phyloP scores from a whole-genome alignment of 2,329 filamentous ascomycete genomes.

The Ophiognomonia clavigignenti-juglandacearum region DNA sequence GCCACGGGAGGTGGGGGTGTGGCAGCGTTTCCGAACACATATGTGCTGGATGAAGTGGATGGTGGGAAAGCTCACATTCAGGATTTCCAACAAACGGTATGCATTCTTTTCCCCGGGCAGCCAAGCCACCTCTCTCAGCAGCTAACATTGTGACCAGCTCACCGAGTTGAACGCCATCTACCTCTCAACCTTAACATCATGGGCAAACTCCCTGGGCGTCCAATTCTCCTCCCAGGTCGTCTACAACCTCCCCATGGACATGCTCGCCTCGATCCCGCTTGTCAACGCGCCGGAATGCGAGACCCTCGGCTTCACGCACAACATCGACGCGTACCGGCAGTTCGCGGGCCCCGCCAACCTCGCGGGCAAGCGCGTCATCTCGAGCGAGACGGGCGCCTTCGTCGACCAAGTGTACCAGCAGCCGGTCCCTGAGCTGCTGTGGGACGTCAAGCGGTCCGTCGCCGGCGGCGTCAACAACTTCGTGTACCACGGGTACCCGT shows the following conservation, averaged over 20 bases:
- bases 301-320: constrained; percentile 29
- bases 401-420: constrained; percentile 21
- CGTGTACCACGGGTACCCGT: constrained; percentile 39
- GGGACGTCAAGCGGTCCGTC: constrained; percentile 31
- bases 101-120: background rate
- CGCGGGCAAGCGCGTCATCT: constrained; percentile 32
- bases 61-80: constrained; percentile 10
- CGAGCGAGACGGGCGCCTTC: constrained; percentile 31
- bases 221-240: constrained; percentile 33
- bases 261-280: constrained; percentile 30
- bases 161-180: constrained; percentile 20
- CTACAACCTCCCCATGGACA: constrained; percentile 38
- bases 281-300: constrained; percentile 37
- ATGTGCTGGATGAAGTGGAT: constrained; percentile 12
- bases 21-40: background rate
- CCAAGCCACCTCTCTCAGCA: background rate
- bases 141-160: constrained; percentile 13
- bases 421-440: constrained; percentile 25
- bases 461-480: constrained; percentile 37
- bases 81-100: constrained; percentile 15
- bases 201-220: constrained; percentile 27
- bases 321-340: constrained; percentile 35
- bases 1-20: background rate
- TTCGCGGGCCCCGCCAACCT: constrained; percentile 34
- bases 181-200: constrained; percentile 16